Evolutionary conservation across 139 green algal species (phyloP).

Genomic region (Closterium sp.): DNA sequence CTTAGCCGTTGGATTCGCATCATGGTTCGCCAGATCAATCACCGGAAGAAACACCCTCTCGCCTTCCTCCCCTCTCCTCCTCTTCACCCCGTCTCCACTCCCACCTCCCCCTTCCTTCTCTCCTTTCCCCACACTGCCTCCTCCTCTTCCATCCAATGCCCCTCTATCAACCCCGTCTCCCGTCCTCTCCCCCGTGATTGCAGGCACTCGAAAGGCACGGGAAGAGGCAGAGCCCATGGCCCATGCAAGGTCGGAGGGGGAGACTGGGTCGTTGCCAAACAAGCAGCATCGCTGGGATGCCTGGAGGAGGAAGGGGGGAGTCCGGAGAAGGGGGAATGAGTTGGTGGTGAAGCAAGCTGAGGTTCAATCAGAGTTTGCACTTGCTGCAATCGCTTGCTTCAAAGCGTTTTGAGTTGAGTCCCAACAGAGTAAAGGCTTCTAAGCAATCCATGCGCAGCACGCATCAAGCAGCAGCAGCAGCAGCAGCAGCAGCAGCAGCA

Average conservation of each 20-base stretch:
- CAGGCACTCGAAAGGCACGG: not conserved
- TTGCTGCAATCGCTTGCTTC: no score
- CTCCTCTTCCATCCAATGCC: not conserved
- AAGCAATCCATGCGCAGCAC: no score
- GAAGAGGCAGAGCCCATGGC: not conserved
- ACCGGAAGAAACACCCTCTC: not conserved
- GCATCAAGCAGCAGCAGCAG: no score
- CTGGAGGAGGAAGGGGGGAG: not conserved
- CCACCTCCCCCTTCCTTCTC: not conserved
- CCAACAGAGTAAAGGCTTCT: no score
- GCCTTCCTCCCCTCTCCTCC: not conserved
- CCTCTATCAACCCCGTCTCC: not conserved
- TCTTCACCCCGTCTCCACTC: not conserved
- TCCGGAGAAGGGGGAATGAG: not conserved
- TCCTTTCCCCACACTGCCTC: not conserved
- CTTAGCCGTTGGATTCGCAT: not conserved
- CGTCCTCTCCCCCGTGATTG: not conserved
- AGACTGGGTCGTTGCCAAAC: not conserved
- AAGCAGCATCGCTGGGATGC: not conserved
- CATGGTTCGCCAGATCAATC: not conserved
- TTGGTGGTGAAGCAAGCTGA: not conserved
- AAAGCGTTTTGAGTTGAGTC: no score
- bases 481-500: no score
- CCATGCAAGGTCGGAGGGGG: not conserved
- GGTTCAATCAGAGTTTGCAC: no score